Evolutionary conservation across 805 yeast genomes (phyloP).

Genomic region (Brettanomyces naardenensis): DNA sequence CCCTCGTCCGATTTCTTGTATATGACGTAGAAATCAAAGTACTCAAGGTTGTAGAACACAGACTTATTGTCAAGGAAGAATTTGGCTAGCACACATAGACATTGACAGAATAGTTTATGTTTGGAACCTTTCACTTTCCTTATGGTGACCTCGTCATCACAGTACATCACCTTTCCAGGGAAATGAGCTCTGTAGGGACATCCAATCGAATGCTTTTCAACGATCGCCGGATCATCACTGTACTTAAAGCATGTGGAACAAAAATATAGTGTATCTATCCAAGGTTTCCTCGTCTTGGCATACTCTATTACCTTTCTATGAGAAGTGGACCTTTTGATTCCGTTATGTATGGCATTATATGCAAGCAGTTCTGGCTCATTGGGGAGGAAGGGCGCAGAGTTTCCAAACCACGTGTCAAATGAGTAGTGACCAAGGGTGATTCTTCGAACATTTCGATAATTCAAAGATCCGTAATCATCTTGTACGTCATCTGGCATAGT

Average conservation of each 20-base stretch:
- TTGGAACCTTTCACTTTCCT: constrained; percentile 60
- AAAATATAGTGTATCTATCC: constrained; percentile 60
- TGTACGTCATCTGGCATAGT: constrained; percentile 25
- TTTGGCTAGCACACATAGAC: constrained; percentile 77
- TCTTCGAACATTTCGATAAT: constrained; percentile 51
- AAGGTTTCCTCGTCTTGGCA: constrained; percentile 22
- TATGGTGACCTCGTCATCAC: constrained; percentile 48
- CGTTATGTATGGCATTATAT: constrained; percentile 25
- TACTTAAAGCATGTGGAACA: constrained; percentile 86
- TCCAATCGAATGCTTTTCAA: constrained; percentile 40
- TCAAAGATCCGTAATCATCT: constrained; percentile 53
- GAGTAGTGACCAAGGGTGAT: constrained; percentile 63
- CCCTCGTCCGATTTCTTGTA: constrained; percentile 44
- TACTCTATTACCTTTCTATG: constrained; percentile 11
- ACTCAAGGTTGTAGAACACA: constrained; percentile 69
- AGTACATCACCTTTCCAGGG: constrained; percentile 69
- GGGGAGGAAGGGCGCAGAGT: constrained; percentile 61
- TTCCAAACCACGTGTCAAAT: constrained; percentile 84
- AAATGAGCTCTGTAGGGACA: constrained; percentile 33
- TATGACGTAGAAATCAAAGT: constrained; percentile 71
- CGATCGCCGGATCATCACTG: constrained; percentile 36
- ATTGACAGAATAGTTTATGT: constrained; percentile 68
- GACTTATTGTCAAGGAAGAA: constrained; percentile 86
- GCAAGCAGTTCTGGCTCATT: constrained; percentile 40
- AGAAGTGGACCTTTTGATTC: constrained; percentile 14